Evolutionary conservation across 164 flowering plant species (phyloP).

Genomic region (Sextonia rubra): DNA sequence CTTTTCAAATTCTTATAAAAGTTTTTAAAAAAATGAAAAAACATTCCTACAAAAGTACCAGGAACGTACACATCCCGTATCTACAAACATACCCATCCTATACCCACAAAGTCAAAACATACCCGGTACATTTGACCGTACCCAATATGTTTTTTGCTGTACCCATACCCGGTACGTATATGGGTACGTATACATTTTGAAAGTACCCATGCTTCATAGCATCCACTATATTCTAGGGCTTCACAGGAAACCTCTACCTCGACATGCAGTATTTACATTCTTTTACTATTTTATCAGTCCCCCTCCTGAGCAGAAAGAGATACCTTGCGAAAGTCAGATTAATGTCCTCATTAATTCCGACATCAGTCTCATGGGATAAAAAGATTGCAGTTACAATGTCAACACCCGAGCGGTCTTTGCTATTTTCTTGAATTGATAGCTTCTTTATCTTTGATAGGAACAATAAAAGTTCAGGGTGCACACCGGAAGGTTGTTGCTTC

Average conservation of each 20-base stretch:
- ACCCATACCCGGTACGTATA: too few species aligned
- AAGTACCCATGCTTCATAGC: too few species aligned
- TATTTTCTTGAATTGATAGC: conserved; percentile 48
- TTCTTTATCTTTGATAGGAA: conserved; percentile 48
- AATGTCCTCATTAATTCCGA: conserved; percentile 39
- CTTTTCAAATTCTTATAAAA: too few species aligned
- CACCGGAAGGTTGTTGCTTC: conserved; percentile 37
- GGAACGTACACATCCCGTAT: too few species aligned
- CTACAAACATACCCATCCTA: too few species aligned
- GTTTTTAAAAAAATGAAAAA: too few species aligned
- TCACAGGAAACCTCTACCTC: conserved; percentile 56
- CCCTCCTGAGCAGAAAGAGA: conserved; percentile 40
- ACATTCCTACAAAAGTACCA: too few species aligned
- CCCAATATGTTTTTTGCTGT: too few species aligned
- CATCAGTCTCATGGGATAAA: conserved; percentile 43
- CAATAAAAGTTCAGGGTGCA: conserved; percentile 52
- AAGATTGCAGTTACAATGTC: conserved; percentile 39
- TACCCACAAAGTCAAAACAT: too few species aligned
- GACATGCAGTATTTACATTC: conserved; percentile 53
- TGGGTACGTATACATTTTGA: too few species aligned
- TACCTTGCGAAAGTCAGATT: conserved; percentile 50
- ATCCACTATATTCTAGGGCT: conserved; percentile 25
- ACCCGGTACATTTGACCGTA: too few species aligned
- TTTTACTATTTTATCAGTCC: conserved; percentile 1
- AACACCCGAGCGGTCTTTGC: conserved; percentile 13